Percentiles rank a stretch among this genome's conserved stretches.
phyloP scores from a whole-genome alignment of 176 grass and related monocot species.

The Bonia amplexicaulis region DNA sequence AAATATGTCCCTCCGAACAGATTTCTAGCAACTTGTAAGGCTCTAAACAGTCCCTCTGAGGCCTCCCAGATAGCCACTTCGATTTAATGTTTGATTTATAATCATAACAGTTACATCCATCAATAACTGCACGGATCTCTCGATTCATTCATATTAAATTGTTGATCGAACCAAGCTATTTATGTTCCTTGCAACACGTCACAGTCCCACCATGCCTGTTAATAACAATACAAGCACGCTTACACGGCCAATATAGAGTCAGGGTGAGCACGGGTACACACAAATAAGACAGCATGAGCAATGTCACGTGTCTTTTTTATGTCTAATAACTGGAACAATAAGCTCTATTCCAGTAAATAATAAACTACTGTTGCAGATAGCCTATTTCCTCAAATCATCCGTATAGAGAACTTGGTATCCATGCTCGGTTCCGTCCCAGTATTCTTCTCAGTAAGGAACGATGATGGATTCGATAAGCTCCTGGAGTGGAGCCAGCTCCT shows the following conservation, averaged over 20 bases:
- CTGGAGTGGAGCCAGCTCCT: slow-evolving; percentile 89
- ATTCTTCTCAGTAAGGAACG: slow-evolving; percentile 66
- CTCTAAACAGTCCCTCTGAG: too few relatives aligned
- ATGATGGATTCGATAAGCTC: slow-evolving; percentile 96
- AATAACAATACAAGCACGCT: slow-evolving; percentile 9
- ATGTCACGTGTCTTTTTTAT: slow-evolving; percentile 10
- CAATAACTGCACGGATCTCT: not conserved
- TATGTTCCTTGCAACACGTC: not conserved
- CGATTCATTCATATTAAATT: not conserved
- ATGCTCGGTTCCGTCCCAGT: not conserved
- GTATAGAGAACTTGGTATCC: not conserved
- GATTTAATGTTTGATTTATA: too few relatives aligned
- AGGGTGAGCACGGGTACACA: not conserved
- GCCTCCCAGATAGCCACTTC: too few relatives aligned
- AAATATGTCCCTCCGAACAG: too few relatives aligned
- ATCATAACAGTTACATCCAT: not conserved
- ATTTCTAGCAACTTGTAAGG: too few relatives aligned
- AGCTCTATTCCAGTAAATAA: slow-evolving; percentile 29
- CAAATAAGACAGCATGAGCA: slow-evolving; percentile 22
- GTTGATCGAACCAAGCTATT: not conserved
- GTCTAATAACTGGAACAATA: slow-evolving; percentile 27
- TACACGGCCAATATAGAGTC: slow-evolving; percentile 13
- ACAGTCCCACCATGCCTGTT: not conserved
- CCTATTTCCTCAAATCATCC: slow-evolving; percentile 10
- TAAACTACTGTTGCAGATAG: not conserved